phyloP scores from a whole-genome alignment of 2,329 filamentous ascomycete species.

The Eutypella sp. region DNA sequence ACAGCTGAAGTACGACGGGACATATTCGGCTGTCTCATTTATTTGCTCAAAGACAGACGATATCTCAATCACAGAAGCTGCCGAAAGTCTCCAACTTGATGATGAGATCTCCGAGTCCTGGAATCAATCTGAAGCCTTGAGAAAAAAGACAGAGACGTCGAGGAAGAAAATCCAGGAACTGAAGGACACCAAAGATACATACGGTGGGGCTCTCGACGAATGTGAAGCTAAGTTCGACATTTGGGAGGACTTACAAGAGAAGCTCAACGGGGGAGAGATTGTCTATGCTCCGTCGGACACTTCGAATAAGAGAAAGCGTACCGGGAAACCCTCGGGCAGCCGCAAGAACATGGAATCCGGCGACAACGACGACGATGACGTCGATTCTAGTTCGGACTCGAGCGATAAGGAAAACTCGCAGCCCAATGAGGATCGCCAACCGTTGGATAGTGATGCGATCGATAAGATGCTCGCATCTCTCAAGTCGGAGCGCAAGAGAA shows the following conservation, averaged over 20 bases:
- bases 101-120: slow-evolving; percentile 32
- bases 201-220: slow-evolving; percentile 27
- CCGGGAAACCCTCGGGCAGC: slow-evolving; percentile 7
- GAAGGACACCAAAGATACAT: slow-evolving; percentile 25
- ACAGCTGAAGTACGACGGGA: slow-evolving; percentile 55
- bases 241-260: slow-evolving; percentile 22
- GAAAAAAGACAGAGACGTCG: slow-evolving; percentile 1
- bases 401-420: slow-evolving; percentile 23
- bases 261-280: slow-evolving; percentile 34
- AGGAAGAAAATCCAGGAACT: slow-evolving; percentile 16
- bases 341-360: slow-evolving; percentile 9
- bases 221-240: slow-evolving; percentile 35
- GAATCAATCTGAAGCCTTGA: slow-evolving; percentile 20
- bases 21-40: slow-evolving; percentile 49
- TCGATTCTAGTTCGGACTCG: slow-evolving; percentile 21
- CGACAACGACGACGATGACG: slow-evolving; percentile 18
- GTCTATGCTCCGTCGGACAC: slow-evolving; percentile 22
- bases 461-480: slow-evolving; percentile 26
- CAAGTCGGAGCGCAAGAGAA: slow-evolving; percentile 24
- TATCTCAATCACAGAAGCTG: slow-evolving; percentile 37
- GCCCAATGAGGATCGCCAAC: slow-evolving; percentile 16
- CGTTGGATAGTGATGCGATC: slow-evolving; percentile 39
- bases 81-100: slow-evolving; percentile 31
- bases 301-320: slow-evolving; percentile 38
- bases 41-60: slow-evolving; percentile 47